Evolutionary conservation across 805 yeast species (phyloP).

Genomic region (Grigorovia yakushimaensis): DNA sequence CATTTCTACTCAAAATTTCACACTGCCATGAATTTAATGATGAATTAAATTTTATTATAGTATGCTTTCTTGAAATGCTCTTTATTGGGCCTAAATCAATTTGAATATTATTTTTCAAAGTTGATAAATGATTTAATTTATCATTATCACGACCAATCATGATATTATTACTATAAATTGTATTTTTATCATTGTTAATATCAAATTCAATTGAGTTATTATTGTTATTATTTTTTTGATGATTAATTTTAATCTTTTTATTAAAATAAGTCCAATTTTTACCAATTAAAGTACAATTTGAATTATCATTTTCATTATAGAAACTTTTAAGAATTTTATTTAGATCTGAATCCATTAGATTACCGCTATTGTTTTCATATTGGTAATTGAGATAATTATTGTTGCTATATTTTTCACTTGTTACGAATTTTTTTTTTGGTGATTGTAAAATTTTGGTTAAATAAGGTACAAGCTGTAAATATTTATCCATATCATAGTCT

Average conservation of each 20-base stretch:
- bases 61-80: conserved; percentile 90
- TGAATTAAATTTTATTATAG: conserved; percentile 66
- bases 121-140: not conserved
- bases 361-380: not conserved
- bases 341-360: not conserved
- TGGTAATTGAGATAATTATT: not conserved
- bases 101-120: conserved; percentile 21
- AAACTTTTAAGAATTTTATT: not conserved
- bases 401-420: not conserved
- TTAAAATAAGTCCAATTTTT: not conserved
- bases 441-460: not conserved
- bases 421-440: not conserved
- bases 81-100: conserved; percentile 95
- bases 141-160: not conserved
- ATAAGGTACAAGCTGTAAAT: not conserved
- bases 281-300: not conserved
- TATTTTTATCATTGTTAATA: not conserved
- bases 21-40: conserved; percentile 75
- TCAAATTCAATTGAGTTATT: not conserved
- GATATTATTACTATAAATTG: not conserved
- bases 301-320: not conserved
- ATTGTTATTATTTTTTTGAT: not conserved
- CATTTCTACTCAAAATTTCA: conserved; percentile 77
- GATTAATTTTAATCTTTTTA: not conserved
- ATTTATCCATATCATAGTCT: not conserved